Base-by-base conservation (phyloP, 108 stramenopile genomes). In the Schizochytrium sp. region DNA sequence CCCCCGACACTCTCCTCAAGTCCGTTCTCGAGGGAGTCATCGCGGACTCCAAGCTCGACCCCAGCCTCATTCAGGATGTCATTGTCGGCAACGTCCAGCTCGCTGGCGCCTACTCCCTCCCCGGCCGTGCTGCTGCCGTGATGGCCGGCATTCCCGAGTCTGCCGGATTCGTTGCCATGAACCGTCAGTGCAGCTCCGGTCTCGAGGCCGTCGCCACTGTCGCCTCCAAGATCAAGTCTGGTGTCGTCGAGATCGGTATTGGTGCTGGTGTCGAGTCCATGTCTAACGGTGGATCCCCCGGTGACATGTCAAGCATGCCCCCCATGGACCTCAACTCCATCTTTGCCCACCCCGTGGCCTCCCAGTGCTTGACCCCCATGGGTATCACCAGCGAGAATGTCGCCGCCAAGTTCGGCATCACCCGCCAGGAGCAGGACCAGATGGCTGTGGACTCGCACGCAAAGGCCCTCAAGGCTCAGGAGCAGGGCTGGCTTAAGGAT, bases 301-400 rank as follows among this genome's bases (percentile, higher is more conserved):
- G 5, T 89, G 93, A 56, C 8, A 90, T 88, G 88, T 93, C 96
- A 64, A 88, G 56, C 50, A n/a, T 44, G 2, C 92, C 89, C 41
- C 49, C 15, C 13, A 47, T 89, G 44, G 89, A 92, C 56, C 89
- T 58, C n/a, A 50, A 87, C 56, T 57, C 61, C 72, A 40, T 92
- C 57, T 53, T 42, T 55, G 46, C 4, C 8, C 56, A 90, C 87
- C 58, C 76, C 46, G 89, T 92, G 2, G 96, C 95, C 13, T 95
- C 96, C 94, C 97, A 96, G 91, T 96, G 96, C 64, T 89, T 96
- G n/a, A 94, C 96, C 47, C 97, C 98, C 73, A 99, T 99, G 98
- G 98, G 98, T 1, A 90, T 96, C 28, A 99, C 98, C 4, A 95
- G 95, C 83, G 98, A 99, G 91, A 97, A 97, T 90, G 97, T 99